Conservation (phyloP, 2,329 filamentous ascomycete genomes). For the Chrysosporium queenslandicum region DNA sequence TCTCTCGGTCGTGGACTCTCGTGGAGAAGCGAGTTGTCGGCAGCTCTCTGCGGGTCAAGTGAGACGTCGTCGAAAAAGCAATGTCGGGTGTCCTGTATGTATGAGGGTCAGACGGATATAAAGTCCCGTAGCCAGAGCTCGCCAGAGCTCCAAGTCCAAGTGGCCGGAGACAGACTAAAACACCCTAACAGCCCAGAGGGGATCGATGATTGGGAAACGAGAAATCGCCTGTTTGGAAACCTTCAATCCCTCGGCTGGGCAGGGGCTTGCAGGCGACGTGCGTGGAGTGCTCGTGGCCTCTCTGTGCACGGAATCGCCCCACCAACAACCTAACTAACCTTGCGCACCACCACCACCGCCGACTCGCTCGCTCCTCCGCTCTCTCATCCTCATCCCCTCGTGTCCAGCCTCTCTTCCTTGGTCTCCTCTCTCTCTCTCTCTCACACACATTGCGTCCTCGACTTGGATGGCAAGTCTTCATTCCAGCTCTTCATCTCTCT, state of each 20-base stretch:
- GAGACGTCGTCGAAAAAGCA: no score
- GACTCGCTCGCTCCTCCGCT: slow-evolving; percentile 5
- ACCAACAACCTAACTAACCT: slow-evolving; percentile 12
- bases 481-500: neutral
- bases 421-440: neutral
- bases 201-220: no score
- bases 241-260: neutral
- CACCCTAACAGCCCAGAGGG: no score
- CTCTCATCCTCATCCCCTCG: slow-evolving; percentile 14
- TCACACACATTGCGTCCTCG: neutral
- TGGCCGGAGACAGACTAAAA: neutral
- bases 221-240: neutral
- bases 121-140: no score
- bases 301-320: slow-evolving; percentile 6
- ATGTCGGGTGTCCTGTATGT: no score
- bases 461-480: neutral
- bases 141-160: no score
- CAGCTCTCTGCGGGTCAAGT: no score
- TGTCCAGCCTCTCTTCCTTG: neutral
- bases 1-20: no score
- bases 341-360: no score
- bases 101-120: no score
- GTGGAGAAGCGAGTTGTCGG: no score
- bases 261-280: neutral
- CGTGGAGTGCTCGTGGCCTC: neutral